Conservation (phyloP, 768 basidiomycete species). For the Kwoniella dejecticola region DNA sequence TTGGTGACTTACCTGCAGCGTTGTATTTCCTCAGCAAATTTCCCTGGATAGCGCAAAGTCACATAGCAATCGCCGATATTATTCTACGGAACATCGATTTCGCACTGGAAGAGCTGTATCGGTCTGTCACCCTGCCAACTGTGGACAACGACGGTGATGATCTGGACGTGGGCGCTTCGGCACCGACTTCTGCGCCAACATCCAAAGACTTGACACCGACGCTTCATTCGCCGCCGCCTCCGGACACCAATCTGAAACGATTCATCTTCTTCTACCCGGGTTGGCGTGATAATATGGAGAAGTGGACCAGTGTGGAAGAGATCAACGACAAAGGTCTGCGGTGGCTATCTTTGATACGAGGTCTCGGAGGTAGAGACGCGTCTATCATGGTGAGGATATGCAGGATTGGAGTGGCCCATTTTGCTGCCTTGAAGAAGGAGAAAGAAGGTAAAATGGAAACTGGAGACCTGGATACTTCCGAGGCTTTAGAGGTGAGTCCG, state of each 20-base stretch:
- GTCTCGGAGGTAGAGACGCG: slow-evolving; percentile 77
- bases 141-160: slow-evolving; percentile 14
- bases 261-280: slow-evolving; percentile 90
- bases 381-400: slow-evolving; percentile 76
- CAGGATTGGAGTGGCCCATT: slow-evolving; percentile 64
- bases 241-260: slow-evolving; percentile 69
- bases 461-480: neutral
- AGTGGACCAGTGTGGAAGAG: slow-evolving; percentile 68
- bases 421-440: slow-evolving; percentile 32
- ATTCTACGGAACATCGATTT: slow-evolving; percentile 73
- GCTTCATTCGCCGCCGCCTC: slow-evolving; percentile 75
- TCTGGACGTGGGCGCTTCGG: slow-evolving; percentile 14
- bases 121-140: neutral
- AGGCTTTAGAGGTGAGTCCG: slow-evolving; percentile 18
- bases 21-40: slow-evolving; percentile 76
- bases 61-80: slow-evolving; percentile 82
- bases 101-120: slow-evolving; percentile 71
- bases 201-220: slow-evolving; percentile 66
- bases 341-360: slow-evolving; percentile 74
- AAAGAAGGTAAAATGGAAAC: slow-evolving; percentile 34
- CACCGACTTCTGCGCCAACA: slow-evolving; percentile 7
- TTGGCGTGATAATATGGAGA: slow-evolving; percentile 73
- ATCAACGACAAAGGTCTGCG: slow-evolving; percentile 75
- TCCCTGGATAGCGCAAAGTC: slow-evolving; percentile 79
- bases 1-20: slow-evolving; percentile 80